These are phyloP conservation scores for Isabelozyma gotoi DNA, from an alignment of 805 yeast species.

Conservation along the genomic window DNA sequence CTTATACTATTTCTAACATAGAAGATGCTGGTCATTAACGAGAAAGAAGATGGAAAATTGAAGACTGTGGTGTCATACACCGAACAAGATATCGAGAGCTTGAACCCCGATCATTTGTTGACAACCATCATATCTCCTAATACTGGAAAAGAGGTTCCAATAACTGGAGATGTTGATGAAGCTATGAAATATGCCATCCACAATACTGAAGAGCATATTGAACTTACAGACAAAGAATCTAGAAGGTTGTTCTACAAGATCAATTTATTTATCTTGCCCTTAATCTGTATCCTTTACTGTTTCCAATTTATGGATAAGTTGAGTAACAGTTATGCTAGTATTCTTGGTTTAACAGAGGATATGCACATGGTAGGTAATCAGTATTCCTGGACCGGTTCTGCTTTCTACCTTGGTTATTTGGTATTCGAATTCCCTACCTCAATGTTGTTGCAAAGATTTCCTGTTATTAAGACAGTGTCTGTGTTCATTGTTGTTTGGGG, in stretches of 20 bases:
- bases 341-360: constrained; percentile 38
- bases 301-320: constrained; percentile 38
- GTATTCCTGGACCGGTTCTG: constrained; percentile 38
- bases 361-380: constrained; percentile 28
- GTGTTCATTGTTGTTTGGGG: constrained; percentile 64
- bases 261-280: constrained; percentile 23
- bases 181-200: constrained; percentile 35
- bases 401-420: constrained; percentile 57
- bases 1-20: no score
- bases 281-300: constrained; percentile 22
- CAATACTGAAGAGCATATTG: constrained; percentile 10
- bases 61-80: no score
- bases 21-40: no score
- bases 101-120: neutral
- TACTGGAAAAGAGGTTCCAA: constrained; percentile 20
- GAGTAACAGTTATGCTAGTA: constrained; percentile 37
- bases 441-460: constrained; percentile 51
- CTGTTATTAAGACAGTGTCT: constrained; percentile 52
- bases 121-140: constrained; percentile 1
- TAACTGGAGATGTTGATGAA: constrained; percentile 37
- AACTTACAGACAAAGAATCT: constrained; percentile 14
- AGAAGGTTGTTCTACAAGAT: constrained; percentile 18
- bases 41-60: neutral
- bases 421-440: constrained; percentile 53
- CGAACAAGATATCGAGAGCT: neutral